Base-by-base conservation (phyloP, 495 filamentous ascomycete genomes). In the Aspergillus kassunensis region DNA sequence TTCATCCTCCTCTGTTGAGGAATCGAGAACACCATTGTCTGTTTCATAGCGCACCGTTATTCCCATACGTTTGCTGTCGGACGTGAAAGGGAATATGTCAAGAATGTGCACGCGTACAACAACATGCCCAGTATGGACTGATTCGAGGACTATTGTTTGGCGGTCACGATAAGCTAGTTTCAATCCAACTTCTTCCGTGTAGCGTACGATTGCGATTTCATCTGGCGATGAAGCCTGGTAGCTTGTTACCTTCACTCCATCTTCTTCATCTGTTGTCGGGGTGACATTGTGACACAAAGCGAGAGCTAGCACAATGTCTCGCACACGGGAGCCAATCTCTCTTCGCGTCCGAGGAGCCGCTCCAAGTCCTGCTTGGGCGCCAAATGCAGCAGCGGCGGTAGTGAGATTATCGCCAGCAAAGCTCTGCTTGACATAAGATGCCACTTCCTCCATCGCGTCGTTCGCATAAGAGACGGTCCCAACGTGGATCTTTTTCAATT, bases 241-340 rank as follows among this genome's bases (percentile, higher is more conserved):
- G 15, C 81, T 89, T 1, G 85, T 96, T 18, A 88, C 72, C n/a
- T 73, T 80, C 37, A 81, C 67, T 0, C 91, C 93, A 57, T 88
- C 79, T 55, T 90, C 85, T 52, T 92, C 86, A 55, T 96, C 89
- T 0, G 75, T 80, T 3, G 91, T 95, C 9, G 95, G 95, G 0
- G 95, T 99, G 39, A 99, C 95, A 62, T 97, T 99, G 69, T 99
- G 95, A 57, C 95, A 97, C 21, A 99, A 77, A 3, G 90, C 92
- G 46, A 99, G 80, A 4, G 95, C 93, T 8, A 97, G 66, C 7
- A 97, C 84, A 18, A 97, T 80, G 67, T 97, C 91, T 42, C 91
- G 80, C 21, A 99, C 91, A 24, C 95, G 82, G 27, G 89, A 85
- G 11, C 93, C 91, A 52, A 99, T 97, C 62, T 97, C 95, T 60